phyloP scores from a whole-genome alignment of 306 rosid species.

The Prinsepia uniflora region DNA sequence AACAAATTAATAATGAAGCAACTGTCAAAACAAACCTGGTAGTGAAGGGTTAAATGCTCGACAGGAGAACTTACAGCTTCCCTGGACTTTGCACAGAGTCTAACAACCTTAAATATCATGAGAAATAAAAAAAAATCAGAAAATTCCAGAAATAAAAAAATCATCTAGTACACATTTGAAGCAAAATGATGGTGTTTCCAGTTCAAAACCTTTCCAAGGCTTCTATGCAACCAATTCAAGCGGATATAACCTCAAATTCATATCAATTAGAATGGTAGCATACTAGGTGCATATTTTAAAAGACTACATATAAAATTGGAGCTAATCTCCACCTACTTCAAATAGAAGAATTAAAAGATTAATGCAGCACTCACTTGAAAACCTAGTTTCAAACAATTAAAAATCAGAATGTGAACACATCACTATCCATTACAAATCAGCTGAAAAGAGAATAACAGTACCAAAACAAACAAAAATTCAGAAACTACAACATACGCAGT shows the following conservation, averaged over 20 bases:
- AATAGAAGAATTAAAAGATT: too few species aligned
- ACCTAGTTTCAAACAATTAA: neutral
- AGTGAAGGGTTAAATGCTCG: slow-evolving; percentile 97
- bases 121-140: neutral
- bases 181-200: neutral
- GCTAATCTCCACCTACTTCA: too few species aligned
- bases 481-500: neutral
- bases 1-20: neutral
- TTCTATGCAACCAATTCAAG: too few species aligned
- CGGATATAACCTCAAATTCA: too few species aligned
- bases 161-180: neutral
- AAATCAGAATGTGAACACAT: neutral
- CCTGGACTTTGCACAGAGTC: slow-evolving; percentile 96
- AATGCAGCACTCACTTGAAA: neutral
- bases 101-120: slow-evolving; percentile 64
- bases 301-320: too few species aligned
- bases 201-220: neutral
- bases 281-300: too few species aligned
- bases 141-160: neutral
- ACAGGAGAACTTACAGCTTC: slow-evolving; percentile 99
- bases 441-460: neutral
- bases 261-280: too few species aligned
- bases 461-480: neutral
- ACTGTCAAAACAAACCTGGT: slow-evolving; percentile 59
- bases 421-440: neutral